phyloP scores from a whole-genome alignment of 2,329 filamentous ascomycete species.

The Thermothelomyces thermophilus region DNA sequence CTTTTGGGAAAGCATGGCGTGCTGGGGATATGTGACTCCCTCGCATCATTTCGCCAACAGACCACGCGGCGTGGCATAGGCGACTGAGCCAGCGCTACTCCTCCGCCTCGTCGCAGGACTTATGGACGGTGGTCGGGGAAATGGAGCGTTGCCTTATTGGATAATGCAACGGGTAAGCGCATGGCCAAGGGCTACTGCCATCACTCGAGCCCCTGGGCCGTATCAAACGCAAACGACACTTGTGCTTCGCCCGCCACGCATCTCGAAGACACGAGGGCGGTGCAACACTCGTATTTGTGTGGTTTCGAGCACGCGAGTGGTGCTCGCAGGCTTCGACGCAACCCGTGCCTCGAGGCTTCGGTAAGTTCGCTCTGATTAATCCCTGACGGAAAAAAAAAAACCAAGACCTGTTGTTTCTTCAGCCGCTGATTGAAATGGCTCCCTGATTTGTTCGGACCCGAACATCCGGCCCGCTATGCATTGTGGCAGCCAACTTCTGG shows the following conservation, averaged over 20 bases:
- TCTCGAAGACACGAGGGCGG: slow-evolving; percentile 12
- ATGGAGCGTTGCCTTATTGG: slow-evolving; percentile 18
- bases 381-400: background rate
- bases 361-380: background rate
- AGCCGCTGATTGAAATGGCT: background rate
- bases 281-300: slow-evolving; percentile 18
- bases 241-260: slow-evolving; percentile 10
- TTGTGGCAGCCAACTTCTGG: background rate
- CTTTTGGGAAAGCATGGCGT: too few species aligned
- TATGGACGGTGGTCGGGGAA: too few species aligned
- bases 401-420: background rate
- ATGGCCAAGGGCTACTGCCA: slow-evolving; percentile 16
- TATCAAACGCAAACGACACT: slow-evolving; percentile 13
- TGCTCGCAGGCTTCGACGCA: slow-evolving; percentile 8
- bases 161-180: slow-evolving; percentile 21
- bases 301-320: slow-evolving; percentile 4
- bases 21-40: background rate
- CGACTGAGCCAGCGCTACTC: background rate
- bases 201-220: slow-evolving; percentile 19
- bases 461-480: background rate
- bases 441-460: slow-evolving; percentile 1
- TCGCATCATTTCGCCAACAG: background rate
- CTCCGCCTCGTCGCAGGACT: slow-evolving; percentile 11
- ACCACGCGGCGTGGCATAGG: too few species aligned
- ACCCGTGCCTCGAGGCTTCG: slow-evolving; percentile 2